phyloP scores from a whole-genome alignment of 495 filamentous ascomycete genomes.

The Neurospora cerealis region DNA sequence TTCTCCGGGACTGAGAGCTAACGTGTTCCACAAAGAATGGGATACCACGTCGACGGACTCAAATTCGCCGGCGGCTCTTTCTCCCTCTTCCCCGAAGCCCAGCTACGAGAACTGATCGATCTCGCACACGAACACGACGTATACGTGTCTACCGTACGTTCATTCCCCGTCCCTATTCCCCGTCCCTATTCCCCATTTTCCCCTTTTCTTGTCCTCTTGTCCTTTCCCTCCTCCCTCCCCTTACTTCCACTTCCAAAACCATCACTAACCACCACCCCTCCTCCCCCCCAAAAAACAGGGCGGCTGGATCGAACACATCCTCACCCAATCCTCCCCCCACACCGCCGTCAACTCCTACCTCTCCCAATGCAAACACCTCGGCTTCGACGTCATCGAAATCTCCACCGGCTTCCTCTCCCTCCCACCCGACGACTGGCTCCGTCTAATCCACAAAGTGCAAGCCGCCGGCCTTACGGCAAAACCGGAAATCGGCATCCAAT shows the following conservation, averaged over 20 bases:
- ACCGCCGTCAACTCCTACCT: slow-evolving; percentile 43
- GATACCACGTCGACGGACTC: slow-evolving; percentile 44
- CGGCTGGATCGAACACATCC: slow-evolving; percentile 47
- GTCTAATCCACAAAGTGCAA: slow-evolving; percentile 44
- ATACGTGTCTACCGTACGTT: slow-evolving; percentile 39
- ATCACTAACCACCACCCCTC: neutral
- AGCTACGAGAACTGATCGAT: slow-evolving; percentile 41
- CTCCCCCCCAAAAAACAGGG: slow-evolving; percentile 14
- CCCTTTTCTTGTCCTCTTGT: neutral
- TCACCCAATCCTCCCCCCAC: slow-evolving; percentile 28
- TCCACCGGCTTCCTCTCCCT: slow-evolving; percentile 46
- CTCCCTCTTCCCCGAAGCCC: slow-evolving; percentile 39
- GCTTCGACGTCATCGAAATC: slow-evolving; percentile 48
- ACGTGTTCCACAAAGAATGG: slow-evolving; percentile 22
- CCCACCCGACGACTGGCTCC: slow-evolving; percentile 47
- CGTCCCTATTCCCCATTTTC: no score
- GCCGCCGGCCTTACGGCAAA: slow-evolving; percentile 44
- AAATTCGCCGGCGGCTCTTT: slow-evolving; percentile 52
- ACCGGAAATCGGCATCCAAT: slow-evolving; percentile 51
- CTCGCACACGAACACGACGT: slow-evolving; percentile 43
- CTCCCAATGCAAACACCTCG: slow-evolving; percentile 39
- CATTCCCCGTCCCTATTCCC: no score
- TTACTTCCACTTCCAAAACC: no score
- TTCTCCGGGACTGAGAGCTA: neutral
- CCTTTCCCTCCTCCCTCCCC: neutral